phyloP scores from a whole-genome alignment of 768 basidiomycete species.

The Boletus rufocinnamomeus region DNA sequence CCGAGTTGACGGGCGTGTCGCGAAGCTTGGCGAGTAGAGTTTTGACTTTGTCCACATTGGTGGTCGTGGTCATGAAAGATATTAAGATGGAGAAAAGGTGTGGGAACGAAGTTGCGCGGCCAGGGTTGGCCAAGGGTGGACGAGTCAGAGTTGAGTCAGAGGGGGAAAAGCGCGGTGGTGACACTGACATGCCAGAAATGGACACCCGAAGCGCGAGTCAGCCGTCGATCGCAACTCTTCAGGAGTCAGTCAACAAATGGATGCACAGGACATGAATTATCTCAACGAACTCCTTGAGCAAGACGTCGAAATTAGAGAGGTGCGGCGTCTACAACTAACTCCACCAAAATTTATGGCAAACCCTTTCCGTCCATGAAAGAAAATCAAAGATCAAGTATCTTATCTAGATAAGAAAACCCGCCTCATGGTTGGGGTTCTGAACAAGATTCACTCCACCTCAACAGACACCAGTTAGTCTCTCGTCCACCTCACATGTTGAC shows the following conservation, averaged over 20 bases:
- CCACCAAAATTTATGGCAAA: constrained; percentile 3
- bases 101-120: not conserved
- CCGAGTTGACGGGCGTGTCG: constrained; percentile 57
- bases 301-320: constrained; percentile 68
- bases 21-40: constrained; percentile 55
- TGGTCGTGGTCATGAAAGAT: constrained; percentile 28
- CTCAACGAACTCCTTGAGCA: constrained; percentile 62
- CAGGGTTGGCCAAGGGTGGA: not conserved
- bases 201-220: constrained; percentile 9
- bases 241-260: constrained; percentile 45
- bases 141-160: not conserved
- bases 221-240: not conserved
- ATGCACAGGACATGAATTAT: constrained; percentile 51
- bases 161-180: not conserved
- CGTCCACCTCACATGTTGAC: constrained; percentile 10
- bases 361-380: constrained; percentile 44
- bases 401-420: constrained; percentile 77
- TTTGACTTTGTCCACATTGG: constrained; percentile 42
- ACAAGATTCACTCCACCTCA: constrained; percentile 79
- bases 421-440: constrained; percentile 70
- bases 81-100: not conserved
- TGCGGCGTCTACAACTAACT: constrained; percentile 30
- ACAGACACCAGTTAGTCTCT: constrained; percentile 51
- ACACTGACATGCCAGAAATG: constrained; percentile 20
- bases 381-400: constrained; percentile 75